Evolutionary conservation across 108 stramenopile genomes (phyloP), one percentile per base, ranked within the genome.

Genomic region (Nitzschia inconspicua): DNA sequence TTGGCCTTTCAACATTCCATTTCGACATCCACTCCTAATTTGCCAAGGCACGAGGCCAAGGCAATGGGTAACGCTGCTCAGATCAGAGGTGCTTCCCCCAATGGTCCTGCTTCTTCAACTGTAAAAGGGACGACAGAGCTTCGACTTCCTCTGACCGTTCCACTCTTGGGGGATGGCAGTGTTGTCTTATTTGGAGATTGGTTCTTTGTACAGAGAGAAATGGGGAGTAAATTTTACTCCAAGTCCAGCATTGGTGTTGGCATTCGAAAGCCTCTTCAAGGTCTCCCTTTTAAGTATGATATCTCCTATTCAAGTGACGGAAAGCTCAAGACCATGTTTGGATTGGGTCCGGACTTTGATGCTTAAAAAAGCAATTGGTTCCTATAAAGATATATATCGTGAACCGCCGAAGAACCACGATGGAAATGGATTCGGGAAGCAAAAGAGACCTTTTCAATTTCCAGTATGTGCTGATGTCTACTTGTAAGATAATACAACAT

Each of bases 181-280:
- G 32, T 91, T 19, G 75, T 86, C 25, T 31, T 85, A 13, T 91
- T 86, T 73, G 85, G 83, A 46, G 91, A 92, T 51, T 92, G 86
- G 85, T 69, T 72, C 46, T 65, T 65, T 57, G 66, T 72, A 7
- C 66, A 80, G 46, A 51, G 49, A 31, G 51, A 68, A 25, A 31
- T 34, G 9, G 28, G 44, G 4, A 60, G 53, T 43, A 60, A 57
- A 29, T 63, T 71, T 23, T 49, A 44, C 40, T 47, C 57, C 10
- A 73, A 70, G 52, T 83, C 85, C 13, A 83, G 85, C 63, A 60
- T 83, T 29, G 91, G 91, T 11, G 43, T 89, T n/a, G 86, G 91
- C 23, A 30, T 87, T 19, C 69, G 91, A 36, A 89, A 86, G 67
- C 72, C 50, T 41, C 49, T 84, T 10, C 85, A 89, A 76, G 91